These are phyloP conservation scores for Beauveria sp. DNA, from an alignment of 2,329 filamentous ascomycete species.

Conservation along the genomic window DNA sequence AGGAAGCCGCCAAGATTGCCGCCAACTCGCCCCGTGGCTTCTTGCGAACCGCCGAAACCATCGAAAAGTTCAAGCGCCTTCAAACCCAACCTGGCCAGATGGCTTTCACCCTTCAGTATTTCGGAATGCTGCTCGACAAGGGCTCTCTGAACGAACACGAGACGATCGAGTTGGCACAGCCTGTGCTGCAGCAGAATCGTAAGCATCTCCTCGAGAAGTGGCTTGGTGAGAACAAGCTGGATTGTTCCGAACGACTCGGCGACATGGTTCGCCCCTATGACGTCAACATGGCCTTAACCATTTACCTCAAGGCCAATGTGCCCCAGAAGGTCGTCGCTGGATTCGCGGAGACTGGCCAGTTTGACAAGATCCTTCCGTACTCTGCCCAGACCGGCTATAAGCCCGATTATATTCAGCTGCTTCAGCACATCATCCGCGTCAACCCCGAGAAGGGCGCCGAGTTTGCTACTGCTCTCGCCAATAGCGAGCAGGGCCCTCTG, in stretches of 20 bases:
- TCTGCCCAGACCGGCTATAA: constrained; percentile 77
- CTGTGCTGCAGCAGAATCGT: constrained; percentile 85
- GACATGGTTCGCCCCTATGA: constrained; percentile 90
- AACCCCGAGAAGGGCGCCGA: constrained; percentile 92
- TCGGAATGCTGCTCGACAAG: constrained; percentile 94
- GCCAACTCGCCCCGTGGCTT: constrained; percentile 96
- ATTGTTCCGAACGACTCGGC: constrained; percentile 92
- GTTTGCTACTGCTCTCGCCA: constrained; percentile 87
- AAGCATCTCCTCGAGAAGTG: constrained; percentile 97
- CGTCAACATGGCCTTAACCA: constrained; percentile 73
- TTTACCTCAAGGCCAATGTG: constrained; percentile 86
- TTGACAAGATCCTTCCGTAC: constrained; percentile 94
- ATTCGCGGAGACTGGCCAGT: constrained; percentile 91
- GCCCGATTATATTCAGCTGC: constrained; percentile 87
- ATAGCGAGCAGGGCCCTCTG: constrained; percentile 77
- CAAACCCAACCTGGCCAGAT: constrained; percentile 77
- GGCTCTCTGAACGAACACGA: constrained; percentile 87
- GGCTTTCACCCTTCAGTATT: constrained; percentile 93
- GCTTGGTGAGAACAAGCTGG: constrained; percentile 92
- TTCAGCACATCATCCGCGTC: constrained; percentile 85
- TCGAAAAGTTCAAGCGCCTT: constrained; percentile 88
- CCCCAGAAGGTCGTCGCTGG: constrained; percentile 92
- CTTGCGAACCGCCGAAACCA: constrained; percentile 86
- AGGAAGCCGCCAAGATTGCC: constrained; percentile 88
- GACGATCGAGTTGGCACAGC: constrained; percentile 85